Evolutionary conservation across 805 yeast species (phyloP), one percentile per base, ranked within the genome.

Genomic region (Limtongia smithiae): DNA sequence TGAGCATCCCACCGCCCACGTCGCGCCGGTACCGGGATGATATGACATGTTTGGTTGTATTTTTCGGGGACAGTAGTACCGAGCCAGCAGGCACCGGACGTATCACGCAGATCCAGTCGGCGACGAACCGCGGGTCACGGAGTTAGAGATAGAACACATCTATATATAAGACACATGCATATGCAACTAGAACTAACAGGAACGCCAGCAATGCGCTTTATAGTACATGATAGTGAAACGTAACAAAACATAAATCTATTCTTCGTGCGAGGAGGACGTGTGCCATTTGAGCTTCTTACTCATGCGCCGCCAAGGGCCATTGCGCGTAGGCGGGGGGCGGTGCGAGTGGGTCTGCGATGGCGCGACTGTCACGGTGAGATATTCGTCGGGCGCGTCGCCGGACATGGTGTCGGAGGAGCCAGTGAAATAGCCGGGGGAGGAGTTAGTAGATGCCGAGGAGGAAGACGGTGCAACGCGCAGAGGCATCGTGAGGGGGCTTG

Each of bases 21-120:
- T 84, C 96, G 18, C 80, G 98, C 68, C 77, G 88, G 38, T 91
- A 90, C 68, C 80, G 98, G 66, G 98, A 93, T 69, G 98, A 93
- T 67, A 74, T 93, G 64, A 90, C 97, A 0, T 97, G 90, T 4
- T 88, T 96, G 2, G 98, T 93, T 21, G 87, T 91, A 2, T 93
- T 93, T 68, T 93, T 93, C 65, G 95, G 95, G 11, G 79, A 63
- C 25, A 34, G 35, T 6, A 31, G 21, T 9, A 30, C 25, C 15
- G 38, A 33, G 25, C 42, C 31, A 17, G 41, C 41, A 20, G 35
- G 51, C 5, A 24, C 48, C 2, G 55, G 55, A 5, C 32, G 36
- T 32, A 42, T 46, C 14, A 43, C 42, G 21, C 41, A 30, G 37
- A 50, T 36, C 17, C 14, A 38, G 28, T 37, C 27, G 14, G 43